A percentile compares a stretch with the other conserved stretches of the same genome.
These are phyloP conservation scores for Flaveria floridana DNA, from an alignment of 140 eudicot genomes.

Conservation along the genomic window DNA sequence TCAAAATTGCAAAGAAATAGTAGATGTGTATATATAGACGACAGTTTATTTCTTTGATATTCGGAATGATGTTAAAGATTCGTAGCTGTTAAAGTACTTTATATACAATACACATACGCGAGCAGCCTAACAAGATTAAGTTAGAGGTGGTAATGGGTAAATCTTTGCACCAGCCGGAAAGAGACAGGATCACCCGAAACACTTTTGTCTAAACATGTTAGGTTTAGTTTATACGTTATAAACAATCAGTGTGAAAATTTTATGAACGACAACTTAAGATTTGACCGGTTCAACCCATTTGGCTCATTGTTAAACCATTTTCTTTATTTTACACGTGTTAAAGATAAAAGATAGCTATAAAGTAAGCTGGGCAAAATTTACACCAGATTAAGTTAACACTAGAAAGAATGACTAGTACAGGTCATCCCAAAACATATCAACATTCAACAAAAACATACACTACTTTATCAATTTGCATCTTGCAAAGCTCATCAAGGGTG, in stretches of 20 bases:
- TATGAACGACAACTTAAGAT: neutral
- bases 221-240: no score
- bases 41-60: neutral
- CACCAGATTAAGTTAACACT: slow-evolving; percentile 10
- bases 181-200: neutral
- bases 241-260: no score
- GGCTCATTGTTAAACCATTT: neutral
- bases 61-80: neutral
- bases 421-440: neutral
- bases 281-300: neutral
- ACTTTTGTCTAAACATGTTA: neutral
- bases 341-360: neutral
- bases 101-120: neutral
- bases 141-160: no score
- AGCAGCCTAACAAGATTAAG: neutral
- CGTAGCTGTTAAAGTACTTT: neutral
- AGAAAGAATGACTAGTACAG: neutral
- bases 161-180: neutral
- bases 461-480: slow-evolving; percentile 35
- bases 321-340: neutral
- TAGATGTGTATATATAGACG: slow-evolving; percentile 13
- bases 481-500: slow-evolving; percentile 52
- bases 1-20: neutral
- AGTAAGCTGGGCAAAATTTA: neutral
- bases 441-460: neutral